Evolutionary conservation across 2,329 filamentous ascomycete species (phyloP).

Genomic region (Phialemonium atrogriseum): DNA sequence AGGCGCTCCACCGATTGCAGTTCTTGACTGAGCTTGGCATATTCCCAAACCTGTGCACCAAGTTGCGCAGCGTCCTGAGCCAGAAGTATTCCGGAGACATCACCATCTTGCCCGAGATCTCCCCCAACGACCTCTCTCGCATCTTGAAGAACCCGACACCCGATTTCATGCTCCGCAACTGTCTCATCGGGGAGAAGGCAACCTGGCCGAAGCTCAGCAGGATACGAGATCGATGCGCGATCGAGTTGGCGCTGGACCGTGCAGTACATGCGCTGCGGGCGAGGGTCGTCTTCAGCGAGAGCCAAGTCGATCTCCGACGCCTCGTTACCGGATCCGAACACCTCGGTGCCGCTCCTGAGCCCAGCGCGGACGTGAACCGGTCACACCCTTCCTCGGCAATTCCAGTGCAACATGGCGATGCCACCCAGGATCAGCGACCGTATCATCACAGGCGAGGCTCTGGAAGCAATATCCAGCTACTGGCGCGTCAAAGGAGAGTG

Average conservation of each 20-base stretch:
- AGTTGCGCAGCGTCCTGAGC: constrained; percentile 71
- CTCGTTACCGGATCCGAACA: constrained; percentile 27
- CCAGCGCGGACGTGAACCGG: constrained; percentile 8
- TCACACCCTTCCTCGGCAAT: constrained; percentile 11
- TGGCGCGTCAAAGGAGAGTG: constrained; percentile 25
- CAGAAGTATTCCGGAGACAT: constrained; percentile 95
- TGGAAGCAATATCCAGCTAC: constrained; percentile 36
- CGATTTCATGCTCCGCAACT: constrained; percentile 78
- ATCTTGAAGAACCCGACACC: constrained; percentile 77
- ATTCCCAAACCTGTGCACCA: constrained; percentile 70
- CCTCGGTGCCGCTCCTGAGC: constrained; percentile 13
- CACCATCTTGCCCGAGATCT: constrained; percentile 79
- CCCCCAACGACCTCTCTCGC: constrained; percentile 62
- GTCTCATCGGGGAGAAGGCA: constrained; percentile 70
- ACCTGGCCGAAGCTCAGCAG: constrained; percentile 87
- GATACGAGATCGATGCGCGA: constrained; percentile 78
- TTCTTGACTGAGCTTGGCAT: constrained; percentile 73
- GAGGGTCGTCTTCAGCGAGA: constrained; percentile 60
- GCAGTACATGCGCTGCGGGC: constrained; percentile 63
- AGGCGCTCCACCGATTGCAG: constrained; percentile 72
- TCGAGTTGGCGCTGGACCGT: constrained; percentile 75
- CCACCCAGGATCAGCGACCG: constrained; percentile 18
- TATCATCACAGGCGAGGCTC: constrained; percentile 38
- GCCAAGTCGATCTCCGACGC: constrained; percentile 50
- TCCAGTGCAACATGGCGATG: constrained; percentile 5